Base-by-base conservation (phyloP, 2,329 filamentous ascomycete genomes). In the Lizonia empirigonia region DNA sequence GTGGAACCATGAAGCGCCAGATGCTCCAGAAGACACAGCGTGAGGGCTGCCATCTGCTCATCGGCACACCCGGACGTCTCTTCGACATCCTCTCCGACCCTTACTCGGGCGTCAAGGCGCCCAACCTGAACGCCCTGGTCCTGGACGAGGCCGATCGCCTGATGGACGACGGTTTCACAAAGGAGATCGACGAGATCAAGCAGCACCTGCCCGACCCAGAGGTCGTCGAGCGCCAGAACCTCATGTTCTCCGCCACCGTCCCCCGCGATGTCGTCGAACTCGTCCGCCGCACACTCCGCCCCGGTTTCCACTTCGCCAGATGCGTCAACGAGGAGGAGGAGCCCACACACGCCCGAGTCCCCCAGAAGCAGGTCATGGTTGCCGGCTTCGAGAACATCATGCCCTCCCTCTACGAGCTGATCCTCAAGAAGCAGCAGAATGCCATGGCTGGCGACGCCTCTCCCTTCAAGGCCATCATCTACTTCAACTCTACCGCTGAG, bases 401-500 rank as follows among this genome's bases (percentile, higher is more conserved):
- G 54, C 91, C 94, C 13, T 76, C 87, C 2, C 71, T 97, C 16
- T 80, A 94, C 45, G 92, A 97, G 73, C 80, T 97, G 42, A 77
- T 87, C 37, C 77, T 86, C 46, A 81, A 82, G 27, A 85, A 88
- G 62, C 72, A 80, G n/a, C 62, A 78, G 23, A 75, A 77, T 19
- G 70, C 70, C 54, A 62, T 61, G 71, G 56, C 66, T 73, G 56
- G 75, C 79, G 56, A 72, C 63, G 64, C 55, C 3, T 73, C 73
- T 13, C 89, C 90, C 0, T 97, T 97, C 83, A 99, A 99, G 80
- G 90, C 91, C n/a, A 95, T 99, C 53, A 78, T 96, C 33, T 99
- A 96, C 77, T 88, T 93, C 71, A 89, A 89, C 64, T 90, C 88
- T 18, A 95, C 89, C 1, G 82, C 84, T 19, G 81, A 88, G 57